A percentile compares a stretch with the other conserved stretches of the same genome.
phyloP scores from a whole-genome alignment of 2,329 filamentous ascomycete genomes.

The Thielaviopsis ethacetica region DNA sequence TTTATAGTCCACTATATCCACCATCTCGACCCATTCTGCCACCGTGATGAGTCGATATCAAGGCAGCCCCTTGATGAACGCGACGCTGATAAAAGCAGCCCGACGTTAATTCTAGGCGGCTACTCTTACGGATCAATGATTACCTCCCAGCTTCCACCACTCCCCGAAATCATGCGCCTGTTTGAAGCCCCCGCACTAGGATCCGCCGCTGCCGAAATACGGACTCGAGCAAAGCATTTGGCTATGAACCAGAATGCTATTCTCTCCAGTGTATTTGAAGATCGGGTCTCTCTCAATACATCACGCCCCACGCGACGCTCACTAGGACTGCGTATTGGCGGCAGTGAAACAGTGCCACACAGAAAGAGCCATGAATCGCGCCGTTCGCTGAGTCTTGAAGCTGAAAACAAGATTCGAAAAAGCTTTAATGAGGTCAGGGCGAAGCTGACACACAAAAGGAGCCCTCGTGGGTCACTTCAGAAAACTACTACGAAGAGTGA shows the following conservation, averaged over 20 bases:
- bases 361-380: conserved; percentile 25
- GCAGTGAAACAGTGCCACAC: conserved; percentile 27
- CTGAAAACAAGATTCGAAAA: conserved; percentile 30
- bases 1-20: conserved; percentile 63
- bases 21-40: conserved; percentile 28
- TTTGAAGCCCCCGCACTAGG: conserved; percentile 38
- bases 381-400: conserved; percentile 24
- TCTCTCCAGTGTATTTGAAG: conserved; percentile 22
- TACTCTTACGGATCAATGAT: conserved; percentile 89
- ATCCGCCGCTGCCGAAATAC: conserved; percentile 50
- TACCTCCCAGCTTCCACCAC: conserved; percentile 52
- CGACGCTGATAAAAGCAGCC: not conserved
- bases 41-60: conserved; percentile 7
- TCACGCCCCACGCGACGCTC: conserved; percentile 15
- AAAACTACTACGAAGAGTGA: conserved; percentile 1
- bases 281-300: conserved; percentile 17
- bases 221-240: conserved; percentile 50
- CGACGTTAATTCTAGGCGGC: conserved; percentile 47
- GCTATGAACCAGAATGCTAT: conserved; percentile 44
- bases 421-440: conserved; percentile 32
- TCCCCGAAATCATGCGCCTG: conserved; percentile 39
- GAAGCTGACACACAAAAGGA: conserved; percentile 19
- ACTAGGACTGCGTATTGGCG: conserved; percentile 32
- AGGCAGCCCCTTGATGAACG: not conserved
- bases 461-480: conserved; percentile 2